phyloP scores from a whole-genome alignment of 179 eudicot species.

The Silene vulgaris region DNA sequence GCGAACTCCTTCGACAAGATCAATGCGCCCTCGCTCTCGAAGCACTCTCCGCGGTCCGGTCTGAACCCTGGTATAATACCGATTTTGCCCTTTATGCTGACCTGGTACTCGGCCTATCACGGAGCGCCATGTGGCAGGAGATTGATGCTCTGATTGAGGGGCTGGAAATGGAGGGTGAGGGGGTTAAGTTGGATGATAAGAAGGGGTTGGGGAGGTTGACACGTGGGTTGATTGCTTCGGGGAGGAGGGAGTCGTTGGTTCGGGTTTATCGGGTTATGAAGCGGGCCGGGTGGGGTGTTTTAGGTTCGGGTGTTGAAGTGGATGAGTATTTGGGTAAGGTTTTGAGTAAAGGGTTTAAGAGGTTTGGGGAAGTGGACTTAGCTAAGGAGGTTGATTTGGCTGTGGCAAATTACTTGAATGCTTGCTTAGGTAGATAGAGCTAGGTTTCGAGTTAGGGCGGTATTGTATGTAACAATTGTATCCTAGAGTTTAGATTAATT shows the following conservation, averaged over 20 bases:
- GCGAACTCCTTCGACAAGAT: slow-evolving; percentile 75
- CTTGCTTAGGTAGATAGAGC: slow-evolving; percentile 28
- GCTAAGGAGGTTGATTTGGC: slow-evolving; percentile 58
- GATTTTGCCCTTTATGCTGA: slow-evolving; percentile 41
- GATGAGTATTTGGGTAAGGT: slow-evolving; percentile 77
- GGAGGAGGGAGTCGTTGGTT: slow-evolving; percentile 51
- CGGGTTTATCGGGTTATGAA: slow-evolving; percentile 72
- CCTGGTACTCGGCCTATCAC: slow-evolving; percentile 41
- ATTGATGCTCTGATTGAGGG: slow-evolving; percentile 51
- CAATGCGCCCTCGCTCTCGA: slow-evolving; percentile 46
- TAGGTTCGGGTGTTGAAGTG: slow-evolving; percentile 35
- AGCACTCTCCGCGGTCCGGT: slow-evolving; percentile 53
- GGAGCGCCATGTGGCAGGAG: slow-evolving; percentile 40
- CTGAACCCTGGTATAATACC: slow-evolving; percentile 51
- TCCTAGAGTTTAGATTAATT: no score
- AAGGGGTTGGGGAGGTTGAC: slow-evolving; percentile 56
- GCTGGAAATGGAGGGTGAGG: slow-evolving; percentile 34
- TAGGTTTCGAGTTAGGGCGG: no score
- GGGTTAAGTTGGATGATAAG: slow-evolving; percentile 42
- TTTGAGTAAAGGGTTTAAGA: slow-evolving; percentile 63
- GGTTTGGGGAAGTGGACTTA: slow-evolving; percentile 53
- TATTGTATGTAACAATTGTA: no score
- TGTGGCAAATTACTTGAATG: slow-evolving; percentile 33
- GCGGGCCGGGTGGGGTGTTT: slow-evolving; percentile 58
- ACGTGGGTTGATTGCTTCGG: slow-evolving; percentile 52